Evolutionary conservation across 2,329 filamentous ascomycete species (phyloP).

Genomic region (Chaetomium globosum): DNA sequence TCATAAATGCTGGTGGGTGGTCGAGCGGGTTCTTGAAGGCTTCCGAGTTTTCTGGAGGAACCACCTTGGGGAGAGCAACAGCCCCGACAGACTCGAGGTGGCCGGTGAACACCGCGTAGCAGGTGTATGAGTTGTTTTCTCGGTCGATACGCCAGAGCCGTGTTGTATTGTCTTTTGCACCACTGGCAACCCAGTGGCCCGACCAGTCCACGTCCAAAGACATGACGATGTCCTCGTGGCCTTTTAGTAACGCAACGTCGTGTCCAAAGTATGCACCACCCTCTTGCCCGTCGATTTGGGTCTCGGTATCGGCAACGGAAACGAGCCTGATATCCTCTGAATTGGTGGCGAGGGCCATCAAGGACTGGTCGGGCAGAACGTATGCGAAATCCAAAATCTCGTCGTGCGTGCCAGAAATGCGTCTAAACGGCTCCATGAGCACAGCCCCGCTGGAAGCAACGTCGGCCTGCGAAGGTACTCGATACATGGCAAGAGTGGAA

Average conservation of each 20-base stretch:
- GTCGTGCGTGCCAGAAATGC: slow-evolving; percentile 94
- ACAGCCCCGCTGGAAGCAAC: slow-evolving; percentile 34
- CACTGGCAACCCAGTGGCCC: slow-evolving; percentile 93
- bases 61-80: slow-evolving; percentile 74
- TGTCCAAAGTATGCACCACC: slow-evolving; percentile 75
- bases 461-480: slow-evolving; percentile 47
- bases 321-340: slow-evolving; percentile 90
- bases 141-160: slow-evolving; percentile 87
- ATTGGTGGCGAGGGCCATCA: slow-evolving; percentile 91
- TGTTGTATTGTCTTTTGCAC: slow-evolving; percentile 94
- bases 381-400: slow-evolving; percentile 96
- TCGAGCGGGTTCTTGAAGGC: slow-evolving; percentile 73
- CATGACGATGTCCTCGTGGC: slow-evolving; percentile 94
- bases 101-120: slow-evolving; percentile 68
- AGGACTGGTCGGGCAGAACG: slow-evolving; percentile 74
- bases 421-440: slow-evolving; percentile 60
- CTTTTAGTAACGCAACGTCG: slow-evolving; percentile 81
- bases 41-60: slow-evolving; percentile 68
- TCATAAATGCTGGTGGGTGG: slow-evolving; percentile 78
- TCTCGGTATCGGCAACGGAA: slow-evolving; percentile 59
- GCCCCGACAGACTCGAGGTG: slow-evolving; percentile 94
- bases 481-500: slow-evolving; percentile 80
- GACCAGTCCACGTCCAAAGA: slow-evolving; percentile 95
- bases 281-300: slow-evolving; percentile 37
- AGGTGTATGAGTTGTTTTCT: slow-evolving; percentile 64